These are phyloP conservation scores for Thelonectria olida DNA, from an alignment of 2,329 filamentous ascomycete genomes.

Conservation along the genomic window DNA sequence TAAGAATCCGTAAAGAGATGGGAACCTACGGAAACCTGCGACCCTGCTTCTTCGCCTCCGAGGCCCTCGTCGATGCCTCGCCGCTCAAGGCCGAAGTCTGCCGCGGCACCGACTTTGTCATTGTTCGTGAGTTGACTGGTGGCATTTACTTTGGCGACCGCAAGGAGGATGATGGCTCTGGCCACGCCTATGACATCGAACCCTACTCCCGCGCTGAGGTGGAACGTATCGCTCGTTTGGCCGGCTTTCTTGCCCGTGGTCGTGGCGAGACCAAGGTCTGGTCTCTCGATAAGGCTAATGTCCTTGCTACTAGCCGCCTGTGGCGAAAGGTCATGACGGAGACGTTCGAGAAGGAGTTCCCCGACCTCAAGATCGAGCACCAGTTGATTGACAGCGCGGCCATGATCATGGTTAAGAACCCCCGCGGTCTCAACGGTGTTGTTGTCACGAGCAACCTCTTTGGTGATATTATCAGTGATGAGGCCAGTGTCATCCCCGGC, in stretches of 20 bases:
- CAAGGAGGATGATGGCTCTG: conserved; percentile 74
- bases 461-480: conserved; percentile 95
- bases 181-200: conserved; percentile 83
- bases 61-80: conserved; percentile 82
- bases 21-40: conserved; percentile 93
- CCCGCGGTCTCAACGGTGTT: conserved; percentile 85
- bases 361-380: conserved; percentile 82
- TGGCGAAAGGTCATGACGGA: conserved; percentile 91
- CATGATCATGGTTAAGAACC: conserved; percentile 98
- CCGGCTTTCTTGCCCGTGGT: conserved; percentile 81
- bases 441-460: conserved; percentile 94
- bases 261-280: conserved; percentile 76
- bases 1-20: conserved; percentile 92
- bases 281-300: conserved; percentile 96
- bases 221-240: conserved; percentile 86
- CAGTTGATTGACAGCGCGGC: conserved; percentile 97
- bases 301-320: conserved; percentile 86
- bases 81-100: conserved; percentile 88
- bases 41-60: conserved; percentile 94
- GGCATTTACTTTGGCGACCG: conserved; percentile 96
- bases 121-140: conserved; percentile 90
- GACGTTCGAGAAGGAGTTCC: conserved; percentile 88
- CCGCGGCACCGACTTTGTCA: conserved; percentile 88
- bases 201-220: conserved; percentile 87
- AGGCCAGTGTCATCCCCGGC: conserved; percentile 93